These are phyloP conservation scores for Leptographium procerum DNA, from an alignment of 2,329 filamentous ascomycete species.

Conservation along the genomic window DNA sequence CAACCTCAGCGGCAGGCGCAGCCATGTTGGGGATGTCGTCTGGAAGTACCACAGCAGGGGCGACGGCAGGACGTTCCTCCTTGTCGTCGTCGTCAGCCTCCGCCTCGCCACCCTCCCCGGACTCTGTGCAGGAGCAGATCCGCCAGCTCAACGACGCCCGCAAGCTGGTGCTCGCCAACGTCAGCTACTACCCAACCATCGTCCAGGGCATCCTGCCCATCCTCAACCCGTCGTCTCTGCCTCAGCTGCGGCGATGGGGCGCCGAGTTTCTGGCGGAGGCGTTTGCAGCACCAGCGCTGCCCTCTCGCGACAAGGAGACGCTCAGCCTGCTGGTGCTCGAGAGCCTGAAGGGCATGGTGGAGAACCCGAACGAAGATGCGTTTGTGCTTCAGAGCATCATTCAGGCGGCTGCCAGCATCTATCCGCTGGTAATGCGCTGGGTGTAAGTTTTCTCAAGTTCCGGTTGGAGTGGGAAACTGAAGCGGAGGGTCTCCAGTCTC, in stretches of 20 bases:
- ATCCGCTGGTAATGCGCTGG: constrained; percentile 82
- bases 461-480: too few relatives aligned
- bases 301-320: constrained; percentile 67
- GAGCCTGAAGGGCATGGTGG: constrained; percentile 58
- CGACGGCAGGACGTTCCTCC: neutral
- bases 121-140: constrained; percentile 61
- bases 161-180: constrained; percentile 76
- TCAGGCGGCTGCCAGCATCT: constrained; percentile 83
- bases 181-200: constrained; percentile 82
- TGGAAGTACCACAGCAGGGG: neutral
- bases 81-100: neutral
- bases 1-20: neutral
- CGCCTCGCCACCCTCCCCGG: neutral
- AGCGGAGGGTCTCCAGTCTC: neutral
- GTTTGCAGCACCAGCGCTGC: constrained; percentile 81
- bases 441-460: constrained; percentile 72
- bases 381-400: constrained; percentile 77
- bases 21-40: neutral
- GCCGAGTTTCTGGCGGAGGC: constrained; percentile 92
- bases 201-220: constrained; percentile 89
- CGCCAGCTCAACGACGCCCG: constrained; percentile 83
- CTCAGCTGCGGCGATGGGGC: constrained; percentile 90
- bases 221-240: constrained; percentile 59
- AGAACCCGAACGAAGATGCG: constrained; percentile 63
- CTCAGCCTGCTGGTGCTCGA: constrained; percentile 68